phyloP scores from a whole-genome alignment of 306 rosid genomes.

The Quercus cerris region DNA sequence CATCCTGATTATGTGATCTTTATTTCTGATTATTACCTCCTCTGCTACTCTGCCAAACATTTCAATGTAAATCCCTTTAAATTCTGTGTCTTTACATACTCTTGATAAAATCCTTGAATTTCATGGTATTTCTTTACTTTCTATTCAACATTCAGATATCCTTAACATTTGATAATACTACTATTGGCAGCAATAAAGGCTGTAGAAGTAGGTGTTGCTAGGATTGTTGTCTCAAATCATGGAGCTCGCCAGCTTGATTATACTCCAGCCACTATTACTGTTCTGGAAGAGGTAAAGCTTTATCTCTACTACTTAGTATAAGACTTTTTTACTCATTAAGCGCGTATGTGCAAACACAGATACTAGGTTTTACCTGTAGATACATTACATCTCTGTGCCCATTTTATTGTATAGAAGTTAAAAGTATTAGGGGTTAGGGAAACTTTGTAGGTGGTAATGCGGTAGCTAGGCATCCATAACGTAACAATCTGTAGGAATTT shows the following conservation, averaged over 20 bases:
- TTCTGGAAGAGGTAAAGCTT: conserved; percentile 28
- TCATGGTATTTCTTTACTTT: not conserved
- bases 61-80: not conserved
- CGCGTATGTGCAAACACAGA: not conserved
- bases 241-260: conserved; percentile 34
- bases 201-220: conserved; percentile 20
- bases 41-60: not conserved
- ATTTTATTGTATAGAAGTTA: not conserved
- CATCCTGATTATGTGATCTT: not conserved
- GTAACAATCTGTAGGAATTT: not conserved
- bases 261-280: conserved; percentile 26
- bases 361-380: not conserved
- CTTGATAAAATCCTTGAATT: not conserved
- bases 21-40: not conserved
- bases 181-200: conserved; percentile 23
- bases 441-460: not conserved
- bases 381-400: not conserved
- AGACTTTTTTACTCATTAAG: not conserved
- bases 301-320: not conserved
- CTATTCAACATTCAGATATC: not conserved
- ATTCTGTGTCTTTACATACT: not conserved
- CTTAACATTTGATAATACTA: not conserved
- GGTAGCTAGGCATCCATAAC: not conserved
- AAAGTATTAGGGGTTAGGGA: not conserved
- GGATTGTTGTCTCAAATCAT: conserved; percentile 32